Base-by-base conservation (phyloP, 169 alveolate genomes). In the Cryptosporidium ubiquitum region DNA sequence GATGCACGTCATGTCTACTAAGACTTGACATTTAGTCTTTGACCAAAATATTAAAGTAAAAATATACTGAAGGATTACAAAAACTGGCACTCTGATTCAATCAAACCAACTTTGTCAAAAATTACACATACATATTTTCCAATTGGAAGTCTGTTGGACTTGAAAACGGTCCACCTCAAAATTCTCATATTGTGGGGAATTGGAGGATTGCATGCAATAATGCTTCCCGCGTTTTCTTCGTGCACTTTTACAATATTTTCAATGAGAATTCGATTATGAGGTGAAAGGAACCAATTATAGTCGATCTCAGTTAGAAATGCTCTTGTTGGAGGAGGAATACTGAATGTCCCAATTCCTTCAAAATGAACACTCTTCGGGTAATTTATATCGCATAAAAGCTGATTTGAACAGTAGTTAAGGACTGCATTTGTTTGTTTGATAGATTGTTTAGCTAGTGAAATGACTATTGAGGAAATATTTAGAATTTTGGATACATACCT, bases 241-340 rank as follows among this genome's bases (percentile, higher is more conserved):
- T 61, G 31, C 33, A 39, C 51, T n/a, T 31, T 55, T 23, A 29
- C 68, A 18, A 79, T 79, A n/a, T 42, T 64, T 26, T 79, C 79
- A 61, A 79, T 79, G 3, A 79, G 75, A 12, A 79, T 66, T 61
- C 75, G 60, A 49, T 79, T 79, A n/a, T 79, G 89, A 37, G 89
- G 89, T 9, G 69, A 37, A 9, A 40, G 9, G n/a, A 37, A n/a
- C 89, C 89, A 79, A 26, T 44, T 61, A 7, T 79, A 69, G 40
- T 79, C 89, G 35, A 79, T 79, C 40, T 79, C 75, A 5, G 79
- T 58, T 16, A 42, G 14, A 26, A 58, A 73, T 31, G 37, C 57
- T 35, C 52, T 73, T 12, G 85, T 55, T 58, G 85, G 85, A 1
- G 85, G 85, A 12, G 85, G 85, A n/a, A 73, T 33, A 1, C 18